Evolutionary conservation across 2,329 filamentous ascomycete species (phyloP).

Genomic region (Claviceps sp.): DNA sequence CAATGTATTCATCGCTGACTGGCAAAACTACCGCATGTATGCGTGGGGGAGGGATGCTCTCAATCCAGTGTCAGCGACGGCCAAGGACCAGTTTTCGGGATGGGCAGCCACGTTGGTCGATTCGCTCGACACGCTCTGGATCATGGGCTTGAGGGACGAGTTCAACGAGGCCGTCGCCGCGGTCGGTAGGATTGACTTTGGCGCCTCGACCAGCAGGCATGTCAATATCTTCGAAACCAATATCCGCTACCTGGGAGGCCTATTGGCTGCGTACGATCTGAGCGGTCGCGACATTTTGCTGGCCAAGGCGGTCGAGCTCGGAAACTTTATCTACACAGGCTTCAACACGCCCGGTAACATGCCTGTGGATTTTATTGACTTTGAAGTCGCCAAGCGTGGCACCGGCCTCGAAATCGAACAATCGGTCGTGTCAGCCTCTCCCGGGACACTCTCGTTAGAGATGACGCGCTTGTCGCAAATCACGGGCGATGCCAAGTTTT

Average conservation of each 20-base stretch:
- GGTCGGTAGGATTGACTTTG: conserved; percentile 47
- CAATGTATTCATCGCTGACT: conserved; percentile 6
- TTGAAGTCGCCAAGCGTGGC: conserved; percentile 22
- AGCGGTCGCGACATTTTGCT: conserved; percentile 43
- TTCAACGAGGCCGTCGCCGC: conserved; percentile 50
- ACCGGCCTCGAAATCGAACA: conserved; percentile 19
- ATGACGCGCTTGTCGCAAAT: conserved; percentile 61
- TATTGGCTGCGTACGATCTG: conserved; percentile 57
- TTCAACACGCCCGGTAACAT: conserved; percentile 59
- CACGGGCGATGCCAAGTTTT: conserved; percentile 60
- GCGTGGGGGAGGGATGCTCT: conserved; percentile 55
- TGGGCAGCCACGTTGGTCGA: conserved; percentile 59
- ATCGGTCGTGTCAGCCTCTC: conserved; percentile 29
- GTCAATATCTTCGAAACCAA: conserved; percentile 60
- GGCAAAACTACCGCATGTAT: conserved; percentile 42
- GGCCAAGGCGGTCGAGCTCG: conserved; percentile 48
- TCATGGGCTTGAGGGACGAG: conserved; percentile 52
- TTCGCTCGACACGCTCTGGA: conserved; percentile 57
- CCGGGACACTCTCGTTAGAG: conserved; percentile 57
- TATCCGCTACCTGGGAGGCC: conserved; percentile 57
- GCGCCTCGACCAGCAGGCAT: conserved; percentile 27
- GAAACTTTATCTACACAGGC: conserved; percentile 48
- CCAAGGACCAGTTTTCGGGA: conserved; percentile 46
- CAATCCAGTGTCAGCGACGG: conserved; percentile 37
- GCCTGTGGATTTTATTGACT: conserved; percentile 40